Percentiles rank a stretch among this genome's conserved stretches.
Conservation (phyloP, 78 protist genomes). For the Dictyostelium citrinum region DNA sequence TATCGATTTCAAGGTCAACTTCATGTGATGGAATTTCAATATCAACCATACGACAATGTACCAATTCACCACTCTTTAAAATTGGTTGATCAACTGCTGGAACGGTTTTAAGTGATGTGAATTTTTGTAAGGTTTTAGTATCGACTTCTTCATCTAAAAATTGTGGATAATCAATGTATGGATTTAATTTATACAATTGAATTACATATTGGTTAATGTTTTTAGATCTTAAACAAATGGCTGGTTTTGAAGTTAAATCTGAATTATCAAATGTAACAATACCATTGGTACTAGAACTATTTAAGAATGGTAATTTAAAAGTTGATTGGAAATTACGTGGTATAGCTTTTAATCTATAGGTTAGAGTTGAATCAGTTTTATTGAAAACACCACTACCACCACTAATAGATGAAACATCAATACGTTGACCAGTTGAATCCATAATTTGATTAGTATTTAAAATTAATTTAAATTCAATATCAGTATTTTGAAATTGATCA, state of each 20-base stretch:
- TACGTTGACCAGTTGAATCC: not conserved
- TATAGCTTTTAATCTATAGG: not conserved
- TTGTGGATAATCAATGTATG: constrained; percentile 28
- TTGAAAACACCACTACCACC: not conserved
- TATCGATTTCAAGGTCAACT: constrained; percentile 4
- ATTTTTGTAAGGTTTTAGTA: not conserved
- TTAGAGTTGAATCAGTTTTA: not conserved
- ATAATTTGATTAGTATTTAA: not conserved
- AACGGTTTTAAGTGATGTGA: not conserved
- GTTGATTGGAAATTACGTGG: not conserved
- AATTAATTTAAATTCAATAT: constrained; percentile 9
- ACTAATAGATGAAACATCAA: not conserved
- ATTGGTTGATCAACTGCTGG: constrained; percentile 14
- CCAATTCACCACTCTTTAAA: constrained; percentile 38
- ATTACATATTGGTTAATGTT: constrained; percentile 46
- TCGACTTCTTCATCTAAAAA: constrained; percentile 33
- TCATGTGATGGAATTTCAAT: constrained; percentile 1
- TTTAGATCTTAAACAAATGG: constrained; percentile 1
- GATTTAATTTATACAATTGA: constrained; percentile 52
- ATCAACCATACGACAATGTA: constrained; percentile 12
- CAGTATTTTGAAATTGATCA: not conserved
- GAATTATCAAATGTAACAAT: constrained; percentile 6
- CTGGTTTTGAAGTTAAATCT: not conserved
- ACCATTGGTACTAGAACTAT: not conserved
- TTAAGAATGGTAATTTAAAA: not conserved